A percentile compares a stretch with the other conserved stretches of the same genome.
Conservation (phyloP, 2,329 filamentous ascomycete genomes). For the Chrysosporium keratinophilum region DNA sequence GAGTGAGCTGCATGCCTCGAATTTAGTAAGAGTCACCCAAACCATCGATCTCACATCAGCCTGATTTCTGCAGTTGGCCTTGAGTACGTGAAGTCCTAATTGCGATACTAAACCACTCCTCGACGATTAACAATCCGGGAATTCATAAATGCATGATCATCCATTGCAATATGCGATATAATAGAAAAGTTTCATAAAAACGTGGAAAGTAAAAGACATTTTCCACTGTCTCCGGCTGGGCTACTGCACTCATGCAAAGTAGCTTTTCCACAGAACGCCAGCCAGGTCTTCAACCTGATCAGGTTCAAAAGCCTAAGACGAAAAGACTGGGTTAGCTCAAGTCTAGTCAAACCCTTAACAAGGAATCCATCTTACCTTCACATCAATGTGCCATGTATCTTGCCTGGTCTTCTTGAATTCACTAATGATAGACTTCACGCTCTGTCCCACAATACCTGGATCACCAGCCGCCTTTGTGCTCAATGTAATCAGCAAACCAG, state of each 20-base stretch:
- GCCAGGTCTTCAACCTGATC: conserved; percentile 93
- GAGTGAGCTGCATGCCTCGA: too few relatives aligned
- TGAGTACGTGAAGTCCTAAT: too few relatives aligned
- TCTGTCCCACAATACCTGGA: conserved; percentile 85
- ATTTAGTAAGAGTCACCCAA: too few relatives aligned
- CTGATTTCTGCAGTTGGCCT: too few relatives aligned
- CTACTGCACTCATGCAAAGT: conserved; percentile 63
- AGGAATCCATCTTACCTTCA: conserved; percentile 60
- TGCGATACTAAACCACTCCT: too few relatives aligned
- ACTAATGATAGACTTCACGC: conserved; percentile 83
- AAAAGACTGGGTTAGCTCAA: conserved; percentile 2
- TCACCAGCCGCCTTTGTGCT: conserved; percentile 79
- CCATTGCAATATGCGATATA: background rate
- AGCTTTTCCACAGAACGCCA: conserved; percentile 98
- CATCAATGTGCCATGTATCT: conserved; percentile 95
- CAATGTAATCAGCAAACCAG: conserved; percentile 75
- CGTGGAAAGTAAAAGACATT: background rate
- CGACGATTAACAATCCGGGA: background rate
- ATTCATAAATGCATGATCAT: background rate
- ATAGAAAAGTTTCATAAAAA: background rate
- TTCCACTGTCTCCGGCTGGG: background rate
- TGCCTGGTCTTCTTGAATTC: conserved; percentile 99
- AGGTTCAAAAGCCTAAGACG: conserved; percentile 65
- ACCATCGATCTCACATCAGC: too few relatives aligned
- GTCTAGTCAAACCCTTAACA: background rate